Percentiles rank a stretch among this genome's conserved stretches.
Conservation (phyloP, 2,329 filamentous ascomycete species). For the Samsoniella hepiali region DNA sequence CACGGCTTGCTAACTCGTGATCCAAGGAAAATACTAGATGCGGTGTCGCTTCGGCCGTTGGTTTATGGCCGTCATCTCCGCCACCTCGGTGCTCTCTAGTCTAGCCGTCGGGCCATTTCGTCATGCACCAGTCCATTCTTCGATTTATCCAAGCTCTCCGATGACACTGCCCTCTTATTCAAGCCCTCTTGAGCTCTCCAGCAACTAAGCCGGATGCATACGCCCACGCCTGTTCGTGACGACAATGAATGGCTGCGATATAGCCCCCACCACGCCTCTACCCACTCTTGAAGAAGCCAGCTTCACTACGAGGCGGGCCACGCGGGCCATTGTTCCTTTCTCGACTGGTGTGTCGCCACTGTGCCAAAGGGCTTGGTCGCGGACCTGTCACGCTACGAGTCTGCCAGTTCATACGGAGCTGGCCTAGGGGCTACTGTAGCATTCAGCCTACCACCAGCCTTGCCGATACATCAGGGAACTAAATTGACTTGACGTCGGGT, state of each 20-base stretch:
- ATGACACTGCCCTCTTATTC: not conserved
- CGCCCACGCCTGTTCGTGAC: slow-evolving; percentile 3
- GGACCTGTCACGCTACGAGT: not conserved
- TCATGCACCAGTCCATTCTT: not conserved
- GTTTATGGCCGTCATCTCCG: not conserved
- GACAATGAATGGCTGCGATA: slow-evolving; percentile 7
- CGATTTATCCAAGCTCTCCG: not conserved
- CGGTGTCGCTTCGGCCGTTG: not conserved
- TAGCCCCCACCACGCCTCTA: slow-evolving; percentile 7
- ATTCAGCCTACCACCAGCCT: not conserved
- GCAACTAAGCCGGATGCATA: not conserved
- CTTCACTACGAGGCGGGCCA: not conserved
- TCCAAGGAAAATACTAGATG: not conserved
- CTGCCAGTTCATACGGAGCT: not conserved
- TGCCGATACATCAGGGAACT: not conserved
- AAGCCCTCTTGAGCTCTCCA: not conserved
- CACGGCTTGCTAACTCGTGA: not conserved
- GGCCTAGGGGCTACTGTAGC: not conserved
- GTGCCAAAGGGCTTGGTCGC: not conserved
- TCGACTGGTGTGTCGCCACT: not conserved
- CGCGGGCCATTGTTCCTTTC: slow-evolving; percentile 7
- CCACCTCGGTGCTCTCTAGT: not conserved
- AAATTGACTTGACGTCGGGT: not conserved
- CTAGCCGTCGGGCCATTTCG: not conserved
- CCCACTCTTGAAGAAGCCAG: slow-evolving; percentile 5